Evolutionary conservation across 2,329 filamentous ascomycete genomes (phyloP).

Genomic region (Aspergillus sp.): DNA sequence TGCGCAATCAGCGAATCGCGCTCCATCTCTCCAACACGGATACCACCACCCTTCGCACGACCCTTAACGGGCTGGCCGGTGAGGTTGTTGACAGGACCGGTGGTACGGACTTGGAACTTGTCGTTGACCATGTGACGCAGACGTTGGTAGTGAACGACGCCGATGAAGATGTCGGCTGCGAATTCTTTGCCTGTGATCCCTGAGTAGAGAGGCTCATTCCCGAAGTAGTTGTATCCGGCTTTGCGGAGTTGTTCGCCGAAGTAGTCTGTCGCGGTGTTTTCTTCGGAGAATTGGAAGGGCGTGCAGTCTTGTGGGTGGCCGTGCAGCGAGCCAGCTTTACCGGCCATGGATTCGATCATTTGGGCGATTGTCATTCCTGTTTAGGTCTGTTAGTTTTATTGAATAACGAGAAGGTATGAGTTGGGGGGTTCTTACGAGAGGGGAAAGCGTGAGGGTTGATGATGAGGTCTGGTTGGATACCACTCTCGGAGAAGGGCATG

Average conservation of each 20-base stretch:
- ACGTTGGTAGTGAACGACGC: slow-evolving; percentile 97
- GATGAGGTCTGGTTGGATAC: slow-evolving; percentile 95
- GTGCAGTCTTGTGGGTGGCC: slow-evolving; percentile 95
- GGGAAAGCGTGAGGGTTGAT: slow-evolving; percentile 99
- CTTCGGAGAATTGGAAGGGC: slow-evolving; percentile 90
- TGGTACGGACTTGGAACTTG: slow-evolving; percentile 97
- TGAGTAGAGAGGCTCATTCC: slow-evolving; percentile 98
- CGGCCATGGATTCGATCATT: slow-evolving; percentile 96
- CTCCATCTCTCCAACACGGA: slow-evolving; percentile 99
- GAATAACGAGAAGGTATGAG: not conserved
- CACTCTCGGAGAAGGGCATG: slow-evolving; percentile 95
- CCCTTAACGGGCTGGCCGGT: slow-evolving; percentile 98
- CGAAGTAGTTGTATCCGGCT: slow-evolving; percentile 96
- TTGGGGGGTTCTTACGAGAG: slow-evolving; percentile 58
- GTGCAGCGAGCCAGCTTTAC: slow-evolving; percentile 90
- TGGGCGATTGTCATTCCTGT: slow-evolving; percentile 92
- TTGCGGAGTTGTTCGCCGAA: slow-evolving; percentile 95
- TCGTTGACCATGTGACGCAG: slow-evolving; percentile 99
- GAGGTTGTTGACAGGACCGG: slow-evolving; percentile 82
- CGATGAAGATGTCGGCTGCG: slow-evolving; percentile 91
- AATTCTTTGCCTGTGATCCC: slow-evolving; percentile 95
- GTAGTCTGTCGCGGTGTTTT: slow-evolving; percentile 87
- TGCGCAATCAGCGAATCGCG: slow-evolving; percentile 92
- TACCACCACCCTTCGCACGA: slow-evolving; percentile 92
- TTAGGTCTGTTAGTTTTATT: slow-evolving; percentile 4